Evolutionary conservation across 140 eudicot species (phyloP), one percentile per base, ranked within the genome.

Genomic region (Ambrosia hybrid): DNA sequence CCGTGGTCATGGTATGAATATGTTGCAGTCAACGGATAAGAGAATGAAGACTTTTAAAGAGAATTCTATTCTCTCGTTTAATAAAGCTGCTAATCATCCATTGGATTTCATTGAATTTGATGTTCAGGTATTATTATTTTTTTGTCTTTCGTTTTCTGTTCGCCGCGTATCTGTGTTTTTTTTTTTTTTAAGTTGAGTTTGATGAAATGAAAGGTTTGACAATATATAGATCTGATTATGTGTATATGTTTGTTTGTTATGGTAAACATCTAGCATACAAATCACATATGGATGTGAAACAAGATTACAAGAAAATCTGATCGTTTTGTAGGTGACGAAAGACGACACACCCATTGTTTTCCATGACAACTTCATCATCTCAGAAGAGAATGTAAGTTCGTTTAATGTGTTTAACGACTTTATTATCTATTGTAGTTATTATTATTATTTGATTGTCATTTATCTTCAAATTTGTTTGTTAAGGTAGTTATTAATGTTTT

Each of bases 1-100:
- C 67, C 84, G 98, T 46, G 98, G 98, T 17, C 87, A 73, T 62
- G 98, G 98, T 6, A 93, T 93, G 98, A 93, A 93, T 71, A 51
- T 74, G n/a, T 81, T 90, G 73, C 84, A 84, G 58, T 85, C 97
- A 9, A 13, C 85, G 12, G 96, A 92, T 79, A 73, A 69, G 78
- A 87, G 96, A 72, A 80, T 89, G 98, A 87, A 83, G 60, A 87
- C 83, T 43, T 34, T 76, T 1, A 93, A 90, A 45, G 98, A 90
- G 63, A 93, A 93, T 39, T 80, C 98, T 0, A 74, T 93, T 60
- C 80, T 83, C 21, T 93, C 98, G 6, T 93, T 93, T 80, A 93
- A 93, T 45, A 77, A 85, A 11, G 98, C 96, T 72, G 91, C 86
- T 6, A 66, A 80, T 53, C 79, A 62, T 78, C 81, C 89, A 12